These are phyloP conservation scores for Collariella sp. DNA, from an alignment of 495 filamentous ascomycete genomes.

Conservation along the genomic window DNA sequence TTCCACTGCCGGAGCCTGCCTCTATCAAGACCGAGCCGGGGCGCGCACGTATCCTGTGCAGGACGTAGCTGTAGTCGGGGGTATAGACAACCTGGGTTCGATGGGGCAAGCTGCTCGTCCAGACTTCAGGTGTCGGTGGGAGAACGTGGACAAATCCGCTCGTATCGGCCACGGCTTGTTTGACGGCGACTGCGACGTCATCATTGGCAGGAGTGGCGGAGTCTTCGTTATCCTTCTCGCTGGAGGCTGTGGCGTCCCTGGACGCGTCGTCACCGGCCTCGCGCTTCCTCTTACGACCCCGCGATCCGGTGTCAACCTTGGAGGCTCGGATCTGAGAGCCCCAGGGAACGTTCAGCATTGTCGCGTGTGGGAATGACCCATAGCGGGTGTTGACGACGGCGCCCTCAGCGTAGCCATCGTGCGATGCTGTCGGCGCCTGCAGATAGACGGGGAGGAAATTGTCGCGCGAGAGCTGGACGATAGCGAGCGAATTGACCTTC, in stretches of 20 bases:
- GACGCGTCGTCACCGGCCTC: conserved; percentile 47
- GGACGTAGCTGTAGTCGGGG: conserved; percentile 91
- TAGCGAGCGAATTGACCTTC: conserved; percentile 51
- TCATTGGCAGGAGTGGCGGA: conserved; percentile 13
- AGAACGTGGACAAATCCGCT: conserved; percentile 87
- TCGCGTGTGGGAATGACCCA: conserved; percentile 88
- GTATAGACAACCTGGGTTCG: conserved; percentile 97
- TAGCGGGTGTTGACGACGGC: conserved; percentile 88
- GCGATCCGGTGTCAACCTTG: conserved; percentile 78
- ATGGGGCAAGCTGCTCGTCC: conserved; percentile 85
- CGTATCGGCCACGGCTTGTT: conserved; percentile 49
- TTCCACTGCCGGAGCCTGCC: conserved; percentile 89
- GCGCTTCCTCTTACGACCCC: conserved; percentile 51
- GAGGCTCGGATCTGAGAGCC: conserved; percentile 85
- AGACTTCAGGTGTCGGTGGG: conserved; percentile 84
- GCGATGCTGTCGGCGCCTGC: conserved; percentile 46
- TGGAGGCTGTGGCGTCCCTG: conserved; percentile 20
- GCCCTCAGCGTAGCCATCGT: conserved; percentile 68
- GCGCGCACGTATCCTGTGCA: conserved; percentile 74
- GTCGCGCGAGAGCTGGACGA: conserved; percentile 81
- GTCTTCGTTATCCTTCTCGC: conserved; percentile 24
- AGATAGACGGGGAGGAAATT: conserved; percentile 68
- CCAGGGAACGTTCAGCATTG: conserved; percentile 74
- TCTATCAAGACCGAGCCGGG: conserved; percentile 80
- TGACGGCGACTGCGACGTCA: conserved; percentile 23